Base-by-base conservation (phyloP, 1,139 yeast species). In the Kodamaea plutei region DNA sequence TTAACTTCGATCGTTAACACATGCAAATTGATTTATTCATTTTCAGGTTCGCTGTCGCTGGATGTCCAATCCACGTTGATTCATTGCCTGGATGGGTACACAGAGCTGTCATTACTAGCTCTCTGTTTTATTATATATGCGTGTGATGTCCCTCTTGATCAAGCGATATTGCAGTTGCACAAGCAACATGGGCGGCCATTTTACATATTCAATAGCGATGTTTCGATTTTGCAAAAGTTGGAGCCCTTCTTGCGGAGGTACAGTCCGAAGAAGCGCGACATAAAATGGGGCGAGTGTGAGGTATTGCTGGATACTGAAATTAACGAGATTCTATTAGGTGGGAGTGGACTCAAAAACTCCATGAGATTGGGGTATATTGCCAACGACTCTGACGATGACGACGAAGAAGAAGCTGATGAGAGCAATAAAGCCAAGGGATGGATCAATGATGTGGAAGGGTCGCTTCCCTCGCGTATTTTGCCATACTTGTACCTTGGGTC, bases 401-500 rank as follows among this genome's bases (percentile, higher is more conserved):
- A 33, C 8, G 48, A 45, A 1, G 38, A 41, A 3, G 46, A 43
- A 6, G 44, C 35, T 2, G 37, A 34, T 3, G 44, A 39, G n/a
- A 31, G 40, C 9, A 38, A 38, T 19, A 9, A 32, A 33, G 16
- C 30, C 20, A 29, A 31, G 11, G 58, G 54, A 29, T 68, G 74
- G 74, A 68, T 65, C 2, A 58, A 53, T 21, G 65, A 64, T 19
- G 68, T 65, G 3, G 72, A 67, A 37, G 91, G 91, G 0, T 73
- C 83, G 7, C 52, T 83, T 17, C 93, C 93, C 1, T 79, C 87
- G 0, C 65, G 84, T 32, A 80, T 91, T 3, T 57, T 89, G 30
- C 85, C 93, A 0, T 91, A 89, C 54, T 56, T 91, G 45, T 91
- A 88, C 50, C 64, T 91, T 34, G 98, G 98, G 0, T 82, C 94